A percentile compares a stretch with the other conserved stretches of the same genome.
These are phyloP conservation scores for Astrothelium macrocarpum DNA, from an alignment of 495 filamentous ascomycete genomes.

Conservation along the genomic window DNA sequence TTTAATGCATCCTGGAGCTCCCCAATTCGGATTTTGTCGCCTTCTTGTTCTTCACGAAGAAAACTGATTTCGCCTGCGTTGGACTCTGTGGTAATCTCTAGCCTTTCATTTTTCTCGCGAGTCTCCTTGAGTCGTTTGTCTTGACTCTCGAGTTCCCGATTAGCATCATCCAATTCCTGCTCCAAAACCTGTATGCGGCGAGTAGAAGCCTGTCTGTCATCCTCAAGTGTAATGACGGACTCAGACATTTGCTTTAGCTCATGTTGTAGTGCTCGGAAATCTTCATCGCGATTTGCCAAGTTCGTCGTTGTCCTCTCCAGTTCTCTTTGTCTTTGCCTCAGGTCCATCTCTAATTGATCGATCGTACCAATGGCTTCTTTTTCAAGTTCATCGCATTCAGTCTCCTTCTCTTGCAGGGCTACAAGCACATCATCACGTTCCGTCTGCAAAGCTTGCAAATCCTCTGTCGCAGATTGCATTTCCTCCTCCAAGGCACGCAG, in stretches of 20 bases:
- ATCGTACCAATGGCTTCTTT: slow-evolving; percentile 78
- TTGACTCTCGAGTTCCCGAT: slow-evolving; percentile 41
- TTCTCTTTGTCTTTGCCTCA: slow-evolving; percentile 63
- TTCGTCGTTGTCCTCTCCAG: slow-evolving; percentile 61
- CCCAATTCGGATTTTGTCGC: slow-evolving; percentile 95
- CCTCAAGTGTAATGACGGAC: slow-evolving; percentile 71
- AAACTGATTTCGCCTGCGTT: slow-evolving; percentile 90
- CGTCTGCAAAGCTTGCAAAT: slow-evolving; percentile 68
- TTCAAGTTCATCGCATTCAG: slow-evolving; percentile 65
- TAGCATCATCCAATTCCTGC: slow-evolving; percentile 31
- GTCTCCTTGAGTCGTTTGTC: slow-evolving; percentile 55
- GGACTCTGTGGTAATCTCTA: slow-evolving; percentile 85
- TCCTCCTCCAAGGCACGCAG: slow-evolving; percentile 30
- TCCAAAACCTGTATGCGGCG: slow-evolving; percentile 31
- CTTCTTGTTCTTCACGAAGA: slow-evolving; percentile 92
- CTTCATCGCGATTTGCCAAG: slow-evolving; percentile 62
- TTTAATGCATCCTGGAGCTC: slow-evolving; percentile 76
- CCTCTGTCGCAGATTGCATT: slow-evolving; percentile 37
- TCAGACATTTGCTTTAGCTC: slow-evolving; percentile 90
- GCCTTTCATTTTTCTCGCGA: slow-evolving; percentile 72
- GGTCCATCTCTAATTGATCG: slow-evolving; percentile 67
- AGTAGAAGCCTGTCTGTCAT: slow-evolving; percentile 48
- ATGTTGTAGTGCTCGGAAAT: slow-evolving; percentile 71
- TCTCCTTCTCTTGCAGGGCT: slow-evolving; percentile 67
- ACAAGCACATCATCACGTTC: slow-evolving; percentile 81